phyloP scores from a whole-genome alignment of 768 basidiomycete genomes.

The Mycena rosella region DNA sequence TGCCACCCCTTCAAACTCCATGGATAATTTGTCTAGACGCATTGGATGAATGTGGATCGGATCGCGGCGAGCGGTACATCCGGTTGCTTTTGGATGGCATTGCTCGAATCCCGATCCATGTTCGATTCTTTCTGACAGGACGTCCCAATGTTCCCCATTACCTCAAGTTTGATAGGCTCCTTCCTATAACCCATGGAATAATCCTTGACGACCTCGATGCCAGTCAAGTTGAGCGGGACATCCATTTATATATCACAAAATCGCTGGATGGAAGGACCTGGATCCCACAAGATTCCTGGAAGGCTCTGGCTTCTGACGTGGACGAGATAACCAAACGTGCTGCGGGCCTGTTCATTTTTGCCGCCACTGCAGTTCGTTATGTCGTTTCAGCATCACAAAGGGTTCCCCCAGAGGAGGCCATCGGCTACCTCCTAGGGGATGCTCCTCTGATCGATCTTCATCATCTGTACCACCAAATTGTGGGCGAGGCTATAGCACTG shows the following conservation, averaged over 20 bases:
- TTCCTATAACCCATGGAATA: not conserved
- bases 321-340: constrained; percentile 8
- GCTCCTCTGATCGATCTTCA: not conserved
- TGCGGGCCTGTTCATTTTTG: not conserved
- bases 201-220: not conserved
- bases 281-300: not conserved
- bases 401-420: not conserved
- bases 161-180: not conserved
- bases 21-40: constrained; percentile 11
- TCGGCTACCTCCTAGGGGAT: not conserved
- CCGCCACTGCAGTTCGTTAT: constrained; percentile 1
- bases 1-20: not conserved
- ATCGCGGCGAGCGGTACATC: not conserved
- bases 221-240: not conserved
- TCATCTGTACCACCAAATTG: not conserved
- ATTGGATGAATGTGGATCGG: not conserved
- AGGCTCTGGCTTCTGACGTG: not conserved
- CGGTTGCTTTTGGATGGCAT: not conserved
- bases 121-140: constrained; percentile 9
- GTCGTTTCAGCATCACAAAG: not conserved
- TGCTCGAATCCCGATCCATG: not conserved
- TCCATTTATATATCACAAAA: not conserved
- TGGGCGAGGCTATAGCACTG: not conserved
- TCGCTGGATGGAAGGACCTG: constrained; percentile 5
- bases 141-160: not conserved